Evolutionary conservation across 345 rosid species (phyloP).

Genomic region (Populus davidiana): DNA sequence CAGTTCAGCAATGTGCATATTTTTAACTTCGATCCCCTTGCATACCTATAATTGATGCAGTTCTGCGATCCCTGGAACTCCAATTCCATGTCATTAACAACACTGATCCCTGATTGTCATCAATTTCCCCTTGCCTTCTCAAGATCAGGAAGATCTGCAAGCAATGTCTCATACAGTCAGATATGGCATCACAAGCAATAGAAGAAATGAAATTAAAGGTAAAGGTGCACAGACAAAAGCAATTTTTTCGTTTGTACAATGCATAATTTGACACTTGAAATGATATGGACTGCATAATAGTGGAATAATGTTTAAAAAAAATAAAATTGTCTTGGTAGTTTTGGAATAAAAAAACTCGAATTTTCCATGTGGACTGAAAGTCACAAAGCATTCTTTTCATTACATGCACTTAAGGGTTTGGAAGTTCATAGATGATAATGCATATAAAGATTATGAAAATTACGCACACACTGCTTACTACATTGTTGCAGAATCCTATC

Average conservation of each 20-base stretch:
- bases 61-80: neutral
- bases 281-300: neutral
- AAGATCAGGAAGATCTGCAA: slow-evolving; percentile 93
- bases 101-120: neutral
- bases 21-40: neutral
- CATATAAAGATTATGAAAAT: neutral
- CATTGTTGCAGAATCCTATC: neutral
- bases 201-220: neutral
- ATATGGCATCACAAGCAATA: neutral
- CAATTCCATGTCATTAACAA: neutral
- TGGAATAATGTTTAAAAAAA: neutral
- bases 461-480: neutral
- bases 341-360: neutral
- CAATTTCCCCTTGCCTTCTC: slow-evolving; percentile 75
- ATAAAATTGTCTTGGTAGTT: no score
- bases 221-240: neutral
- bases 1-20: neutral
- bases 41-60: neutral
- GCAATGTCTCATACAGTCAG: neutral
- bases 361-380: neutral
- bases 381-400: no score
- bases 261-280: neutral
- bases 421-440: neutral
- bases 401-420: neutral
- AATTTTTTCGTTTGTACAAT: neutral